Base-by-base conservation (phyloP, 2,329 filamentous ascomycete genomes). In the Aspergillus sergii region DNA sequence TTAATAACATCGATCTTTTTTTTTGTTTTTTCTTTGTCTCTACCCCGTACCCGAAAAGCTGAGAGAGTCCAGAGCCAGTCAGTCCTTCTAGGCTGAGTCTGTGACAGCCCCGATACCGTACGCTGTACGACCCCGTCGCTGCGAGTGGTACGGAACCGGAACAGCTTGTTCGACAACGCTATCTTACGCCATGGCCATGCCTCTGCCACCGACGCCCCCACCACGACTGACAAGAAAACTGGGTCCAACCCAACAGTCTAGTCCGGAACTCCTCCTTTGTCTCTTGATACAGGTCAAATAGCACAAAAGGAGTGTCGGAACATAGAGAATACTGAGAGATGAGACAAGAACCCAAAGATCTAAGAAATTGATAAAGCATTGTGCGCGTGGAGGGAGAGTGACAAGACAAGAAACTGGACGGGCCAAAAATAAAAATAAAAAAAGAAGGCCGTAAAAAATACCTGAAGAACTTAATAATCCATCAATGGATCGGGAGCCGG, bases 391-490 rank as follows among this genome's bases (percentile, higher is more conserved):
- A 32, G 26, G 19, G 50, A 21, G 4, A 4, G 28, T 10, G 10
- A 34, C 19, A 32, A 28, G 26, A 51, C 32, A 51, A 54, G 32
- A 34, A 34, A 34, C 2, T 34, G 32, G 11, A 12, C 32, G 32
- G 32, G 32, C 16, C 8, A 39, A 21, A 36, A 21, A 30, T 5
- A 10, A 7, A 36, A n/a, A 30, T 3, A 36, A 23, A 54, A 54
- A 54, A 39, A 36, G 12, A 55, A 19, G 2, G 10, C 43, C 21
- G 26, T 23, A 19, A 61, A 32, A 58, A 50, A 53, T 57, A 59
- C 59, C 64, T 67, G 65, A 67, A 63, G 65, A 67, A 66, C 57
- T 64, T 60, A 57, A 57, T 54, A 58, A 51, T 54, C 45, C 57
- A 59, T 53, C 19, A 41, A n/a, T 26, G 23, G 12, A 48, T 43